Evolutionary conservation across 441 rosid species (phyloP), one percentile per base, ranked within the genome.

Genomic region (Erodium moschatum): DNA sequence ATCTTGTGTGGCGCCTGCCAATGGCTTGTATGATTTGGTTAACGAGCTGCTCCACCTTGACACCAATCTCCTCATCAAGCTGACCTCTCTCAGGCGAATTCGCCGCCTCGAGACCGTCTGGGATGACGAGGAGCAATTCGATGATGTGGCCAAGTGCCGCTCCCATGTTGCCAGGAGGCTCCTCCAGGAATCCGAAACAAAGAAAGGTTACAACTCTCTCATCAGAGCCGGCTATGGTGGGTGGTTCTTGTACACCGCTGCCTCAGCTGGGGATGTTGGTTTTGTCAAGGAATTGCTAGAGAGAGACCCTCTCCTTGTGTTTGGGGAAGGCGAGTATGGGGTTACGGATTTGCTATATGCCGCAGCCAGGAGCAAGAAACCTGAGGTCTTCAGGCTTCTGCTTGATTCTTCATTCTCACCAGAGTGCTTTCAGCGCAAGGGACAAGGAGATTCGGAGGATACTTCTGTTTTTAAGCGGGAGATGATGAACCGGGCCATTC

Each of bases 21-120:
- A 94, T 62, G 98, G 98, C 33, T 85, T 86, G 52, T 88, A 89
- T 73, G 94, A 93, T 73, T 75, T 93, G 63, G 97, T 93, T 8
- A 73, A 75, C 20, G 96, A 94, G 83, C 91, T 94, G 1, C 90
- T 94, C 73, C 86, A 85, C 56, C 82, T 88, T 46, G 98, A 94
- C 83, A 70, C 89, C 21, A 94, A 89, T 78, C 96, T 94, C 58
- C 93, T 94, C 70, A 86, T 91, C 74, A 94, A 94, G 69, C 97
- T 94, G 85, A 88, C 97, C 21, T 94, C 98, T 33, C 97, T 91
- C 44, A 90, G 96, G 72, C 82, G 98, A 15, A 89, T 94, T 75
- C 96, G 96, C 81, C 93, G 98, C 50, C 97, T 94, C 42, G 96
- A 94, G 75, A 86, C 96, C 18, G 92, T 94, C n/a, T 94, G 98